phyloP scores from a whole-genome alignment of 2,329 filamentous ascomycete genomes.

The Penicillium sp. region DNA sequence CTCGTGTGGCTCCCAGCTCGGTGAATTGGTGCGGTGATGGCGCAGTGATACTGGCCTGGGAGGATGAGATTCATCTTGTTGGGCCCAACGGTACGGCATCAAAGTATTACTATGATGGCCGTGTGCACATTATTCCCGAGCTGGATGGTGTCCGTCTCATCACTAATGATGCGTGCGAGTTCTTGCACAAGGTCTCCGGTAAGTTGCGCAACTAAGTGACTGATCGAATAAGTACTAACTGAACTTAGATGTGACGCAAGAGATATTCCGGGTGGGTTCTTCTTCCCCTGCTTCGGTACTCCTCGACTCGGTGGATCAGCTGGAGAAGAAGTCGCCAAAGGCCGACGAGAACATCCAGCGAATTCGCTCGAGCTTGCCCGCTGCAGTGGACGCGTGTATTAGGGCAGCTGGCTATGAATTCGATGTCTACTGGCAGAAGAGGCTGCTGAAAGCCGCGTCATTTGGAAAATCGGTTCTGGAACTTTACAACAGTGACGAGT shows the following conservation, averaged over 20 bases:
- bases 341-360: slow-evolving; percentile 97
- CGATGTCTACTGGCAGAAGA: slow-evolving; percentile 86
- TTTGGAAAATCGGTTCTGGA: slow-evolving; percentile 97
- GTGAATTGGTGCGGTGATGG: slow-evolving; percentile 97
- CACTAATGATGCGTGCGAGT: slow-evolving; percentile 93
- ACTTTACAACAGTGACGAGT: slow-evolving; percentile 96
- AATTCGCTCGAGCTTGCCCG: slow-evolving; percentile 78
- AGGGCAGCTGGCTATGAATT: slow-evolving; percentile 92
- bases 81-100: slow-evolving; percentile 74
- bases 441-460: slow-evolving; percentile 89
- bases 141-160: slow-evolving; percentile 84
- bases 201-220: slow-evolving; percentile 15
- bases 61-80: slow-evolving; percentile 92
- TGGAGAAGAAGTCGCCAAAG: slow-evolving; percentile 91
- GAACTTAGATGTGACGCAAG: slow-evolving; percentile 64
- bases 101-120: slow-evolving; percentile 80
- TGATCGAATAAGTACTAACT: slow-evolving; percentile 3
- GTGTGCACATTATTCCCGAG: slow-evolving; percentile 84
- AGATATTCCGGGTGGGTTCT: slow-evolving; percentile 84
- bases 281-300: slow-evolving; percentile 88
- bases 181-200: slow-evolving; percentile 84
- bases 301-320: slow-evolving; percentile 82
- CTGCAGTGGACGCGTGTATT: slow-evolving; percentile 90
- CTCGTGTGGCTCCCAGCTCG: slow-evolving; percentile 77
- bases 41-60: slow-evolving; percentile 89